These are phyloP conservation scores for Parachlorella kessleri DNA, from an alignment of 139 green algal genomes.

Conservation along the genomic window DNA sequence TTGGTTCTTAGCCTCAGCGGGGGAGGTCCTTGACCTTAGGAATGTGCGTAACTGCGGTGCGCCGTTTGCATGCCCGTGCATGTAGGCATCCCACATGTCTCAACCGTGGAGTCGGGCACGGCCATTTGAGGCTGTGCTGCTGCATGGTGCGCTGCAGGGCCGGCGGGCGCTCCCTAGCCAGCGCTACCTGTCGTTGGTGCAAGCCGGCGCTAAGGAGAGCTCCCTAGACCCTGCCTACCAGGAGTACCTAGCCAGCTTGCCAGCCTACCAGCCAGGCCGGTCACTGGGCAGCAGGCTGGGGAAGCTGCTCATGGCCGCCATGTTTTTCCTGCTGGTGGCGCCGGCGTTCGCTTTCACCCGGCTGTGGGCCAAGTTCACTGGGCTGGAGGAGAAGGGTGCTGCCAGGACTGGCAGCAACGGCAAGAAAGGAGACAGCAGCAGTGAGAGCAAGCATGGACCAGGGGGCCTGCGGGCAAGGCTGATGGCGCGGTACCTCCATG, in stretches of 20 bases:
- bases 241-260: constrained; percentile 6
- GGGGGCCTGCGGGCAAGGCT: neutral
- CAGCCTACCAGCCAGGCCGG: constrained; percentile 20
- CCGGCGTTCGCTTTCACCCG: too few species aligned
- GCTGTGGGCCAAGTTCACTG: too few species aligned
- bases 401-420: too few species aligned
- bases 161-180: constrained; percentile 9
- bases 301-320: neutral
- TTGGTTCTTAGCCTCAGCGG: too few species aligned
- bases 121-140: neutral
- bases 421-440: neutral
- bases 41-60: neutral
- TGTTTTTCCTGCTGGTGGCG: neutral
- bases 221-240: constrained; percentile 18
- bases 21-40: neutral
- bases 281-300: neutral
- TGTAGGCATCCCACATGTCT: neutral
- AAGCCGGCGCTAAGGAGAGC: constrained; percentile 12
- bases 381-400: neutral
- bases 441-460: neutral
- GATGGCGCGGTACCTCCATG: neutral
- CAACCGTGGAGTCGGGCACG: neutral
- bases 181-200: constrained; percentile 31
- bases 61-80: neutral
- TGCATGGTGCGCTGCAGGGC: constrained; percentile 4